phyloP scores from a whole-genome alignment of 2,329 filamentous ascomycete genomes.

The Colletotrichum karsti region DNA sequence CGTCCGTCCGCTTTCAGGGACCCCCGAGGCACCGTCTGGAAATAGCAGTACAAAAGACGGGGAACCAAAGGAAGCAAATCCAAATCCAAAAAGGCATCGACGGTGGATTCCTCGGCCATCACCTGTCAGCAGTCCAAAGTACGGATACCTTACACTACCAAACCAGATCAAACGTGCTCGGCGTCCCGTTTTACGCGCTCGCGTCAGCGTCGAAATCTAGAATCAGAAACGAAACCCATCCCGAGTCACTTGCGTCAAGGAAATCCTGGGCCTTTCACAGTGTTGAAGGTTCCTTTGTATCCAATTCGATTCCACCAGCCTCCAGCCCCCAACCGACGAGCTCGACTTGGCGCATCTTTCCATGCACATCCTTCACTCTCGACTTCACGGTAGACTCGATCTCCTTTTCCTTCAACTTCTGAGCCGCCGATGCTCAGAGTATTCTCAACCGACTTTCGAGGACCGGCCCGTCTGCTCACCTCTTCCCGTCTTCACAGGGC shows the following conservation, averaged over 20 bases:
- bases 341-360: neutral
- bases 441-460: neutral
- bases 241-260: slow-evolving; percentile 26
- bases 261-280: slow-evolving; percentile 4
- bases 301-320: neutral
- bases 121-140: slow-evolving; percentile 12
- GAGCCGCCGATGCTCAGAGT: neutral
- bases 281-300: neutral
- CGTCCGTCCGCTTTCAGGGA: slow-evolving; percentile 17
- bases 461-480: neutral
- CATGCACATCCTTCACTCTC: neutral
- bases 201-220: slow-evolving; percentile 29
- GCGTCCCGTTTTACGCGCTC: slow-evolving; percentile 26
- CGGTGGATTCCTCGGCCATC: slow-evolving; percentile 22
- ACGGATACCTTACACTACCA: no score
- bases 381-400: neutral
- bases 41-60: slow-evolving; percentile 25
- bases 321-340: no score
- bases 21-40: neutral
- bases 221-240: slow-evolving; percentile 30
- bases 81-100: slow-evolving; percentile 2
- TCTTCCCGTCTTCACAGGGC: neutral
- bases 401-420: neutral
- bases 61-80: neutral
- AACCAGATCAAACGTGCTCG: slow-evolving; percentile 25